phyloP scores from a whole-genome alignment of 2,329 filamentous ascomycete species.

The Monilinia polystroma region DNA sequence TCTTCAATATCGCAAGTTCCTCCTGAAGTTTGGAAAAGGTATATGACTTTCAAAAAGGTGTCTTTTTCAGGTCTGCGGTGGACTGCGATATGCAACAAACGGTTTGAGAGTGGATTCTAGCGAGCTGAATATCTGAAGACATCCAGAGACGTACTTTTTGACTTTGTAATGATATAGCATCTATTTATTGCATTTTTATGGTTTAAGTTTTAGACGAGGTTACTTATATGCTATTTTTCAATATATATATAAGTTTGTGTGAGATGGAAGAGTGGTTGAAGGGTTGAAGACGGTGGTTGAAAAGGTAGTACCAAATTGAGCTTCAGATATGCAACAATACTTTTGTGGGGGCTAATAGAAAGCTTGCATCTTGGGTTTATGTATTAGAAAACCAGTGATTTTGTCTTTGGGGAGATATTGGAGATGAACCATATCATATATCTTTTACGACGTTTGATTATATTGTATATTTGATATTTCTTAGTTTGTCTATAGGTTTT shows the following conservation, averaged over 20 bases:
- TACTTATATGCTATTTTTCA: not conserved
- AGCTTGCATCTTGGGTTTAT: too few species aligned
- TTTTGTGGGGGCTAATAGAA: too few species aligned
- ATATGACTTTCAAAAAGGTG: not conserved
- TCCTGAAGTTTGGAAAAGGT: not conserved
- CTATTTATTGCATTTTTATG: not conserved
- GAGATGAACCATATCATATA: too few species aligned
- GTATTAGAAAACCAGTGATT: too few species aligned
- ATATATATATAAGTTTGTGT: not conserved
- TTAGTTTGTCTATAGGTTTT: too few species aligned
- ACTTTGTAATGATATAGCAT: not conserved
- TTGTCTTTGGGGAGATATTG: too few species aligned
- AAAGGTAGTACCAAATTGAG: not conserved
- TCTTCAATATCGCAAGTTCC: not conserved
- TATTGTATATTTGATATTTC: too few species aligned
- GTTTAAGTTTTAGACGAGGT: not conserved
- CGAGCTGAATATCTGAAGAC: not conserved
- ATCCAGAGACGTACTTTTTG: not conserved
- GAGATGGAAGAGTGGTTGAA: not conserved
- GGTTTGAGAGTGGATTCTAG: not conserved
- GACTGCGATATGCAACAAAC: not conserved
- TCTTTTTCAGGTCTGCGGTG: too few species aligned
- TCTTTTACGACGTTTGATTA: too few species aligned
- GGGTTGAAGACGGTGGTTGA: not conserved
- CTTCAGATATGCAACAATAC: not conserved